These are phyloP conservation scores for Bryopsis sp. DNA, from an alignment of 139 green algal species.

Conservation along the genomic window DNA sequence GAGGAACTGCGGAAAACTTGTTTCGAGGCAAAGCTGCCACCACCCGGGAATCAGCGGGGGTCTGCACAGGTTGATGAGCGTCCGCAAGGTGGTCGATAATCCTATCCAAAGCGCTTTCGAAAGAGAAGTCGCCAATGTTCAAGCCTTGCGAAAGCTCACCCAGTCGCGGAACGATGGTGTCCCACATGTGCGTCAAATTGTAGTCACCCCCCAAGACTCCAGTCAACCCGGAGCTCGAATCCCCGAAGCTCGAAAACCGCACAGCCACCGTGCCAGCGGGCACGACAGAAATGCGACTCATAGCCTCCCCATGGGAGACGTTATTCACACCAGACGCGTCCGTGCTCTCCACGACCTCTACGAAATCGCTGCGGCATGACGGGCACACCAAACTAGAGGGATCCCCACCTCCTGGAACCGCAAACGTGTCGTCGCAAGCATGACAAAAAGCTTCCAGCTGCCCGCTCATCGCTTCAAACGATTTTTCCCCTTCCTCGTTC, in stretches of 20 bases:
- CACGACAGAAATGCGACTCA: not conserved
- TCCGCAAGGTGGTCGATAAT: not conserved
- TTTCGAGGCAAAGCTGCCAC: not conserved
- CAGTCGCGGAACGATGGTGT: not conserved
- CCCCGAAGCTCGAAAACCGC: not conserved
- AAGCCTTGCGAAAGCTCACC: not conserved
- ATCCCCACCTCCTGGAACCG: not conserved
- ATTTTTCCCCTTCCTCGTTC: not conserved
- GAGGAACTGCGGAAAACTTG: not conserved
- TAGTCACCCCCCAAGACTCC: not conserved
- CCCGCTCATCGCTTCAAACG: not conserved
- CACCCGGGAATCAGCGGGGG: not conserved
- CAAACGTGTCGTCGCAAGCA: constrained; percentile 7
- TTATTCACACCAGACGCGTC: not conserved
- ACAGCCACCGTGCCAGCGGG: not conserved
- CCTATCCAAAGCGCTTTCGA: not conserved
- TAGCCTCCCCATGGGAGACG: not conserved
- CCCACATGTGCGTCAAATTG: not conserved
- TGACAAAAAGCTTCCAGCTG: constrained; percentile 3
- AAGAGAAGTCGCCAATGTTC: not conserved
- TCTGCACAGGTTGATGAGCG: not conserved
- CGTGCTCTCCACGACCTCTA: not conserved
- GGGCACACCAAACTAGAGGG: not conserved
- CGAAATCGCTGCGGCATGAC: not conserved
- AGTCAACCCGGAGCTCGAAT: not conserved